Evolutionary conservation across 768 basidiomycete species (phyloP), one percentile per base, ranked within the genome.

Genomic region (Termitomyces sp.): DNA sequence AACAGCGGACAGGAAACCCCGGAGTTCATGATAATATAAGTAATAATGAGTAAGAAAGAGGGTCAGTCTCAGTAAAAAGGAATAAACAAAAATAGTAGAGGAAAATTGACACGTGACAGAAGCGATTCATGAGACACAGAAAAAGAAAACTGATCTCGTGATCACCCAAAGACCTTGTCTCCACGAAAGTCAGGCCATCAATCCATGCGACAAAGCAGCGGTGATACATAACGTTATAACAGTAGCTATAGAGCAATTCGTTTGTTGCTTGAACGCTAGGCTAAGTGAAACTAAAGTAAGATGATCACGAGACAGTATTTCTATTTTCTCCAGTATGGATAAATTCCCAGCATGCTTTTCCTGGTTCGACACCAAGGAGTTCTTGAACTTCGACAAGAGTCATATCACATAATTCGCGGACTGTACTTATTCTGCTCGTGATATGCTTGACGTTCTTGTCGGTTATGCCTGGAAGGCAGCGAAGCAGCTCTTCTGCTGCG

Each of bases 371-470:
- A 5, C 94, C 94, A 40, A 96, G 71, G 29, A 95, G 80, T 17
- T 79, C 85, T 72, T 92, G 87, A 51, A 97, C 81, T 59, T 86
- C 76, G 60, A 74, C 70, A 62, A 86, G 70, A 48, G 70, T 70
- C 77, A 95, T 74, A 70, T 81, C 83, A 67, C 89, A 91, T 59
- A 98, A 73, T 71, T 88, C 88, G 57, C 85, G 79, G 36, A 98
- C 83, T 70, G 84, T 94, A 65, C 78, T 76, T n/a, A 96, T 88
- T 69, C 84, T 87, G 66, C 80, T 82, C 87, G 90, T 91, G 52
- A 98, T 87, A 72, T 91, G 87, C 70, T 89, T 87, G 55, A 88
- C 83, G 70, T 94, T 96, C 76, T 94, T 92, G 40, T 83, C 84
- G 6, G 83, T 89, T 38, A 98, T 83, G 0, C 96, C 95, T 0